Evolutionary conservation across 345 rosid genomes (phyloP), one percentile per base, ranked within the genome.

Genomic region (Eucalyptus rudis): DNA sequence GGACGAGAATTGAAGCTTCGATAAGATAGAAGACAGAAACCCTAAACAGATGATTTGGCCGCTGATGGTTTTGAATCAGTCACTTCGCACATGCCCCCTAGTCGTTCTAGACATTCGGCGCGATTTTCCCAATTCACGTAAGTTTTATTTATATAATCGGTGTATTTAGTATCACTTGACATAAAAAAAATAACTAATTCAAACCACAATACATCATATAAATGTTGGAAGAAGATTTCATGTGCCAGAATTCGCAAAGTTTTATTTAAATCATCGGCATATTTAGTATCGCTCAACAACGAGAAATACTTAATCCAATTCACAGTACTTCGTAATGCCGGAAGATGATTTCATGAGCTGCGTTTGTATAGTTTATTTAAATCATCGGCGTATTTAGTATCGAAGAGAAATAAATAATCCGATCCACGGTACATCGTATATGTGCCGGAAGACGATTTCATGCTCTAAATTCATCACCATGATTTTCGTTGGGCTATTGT

Each of bases 91-190:
- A 64, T 31, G 19, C 7, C 68, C 20, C 20, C 40, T 15, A 14
- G 20, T n/a, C 5, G 6, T 64, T n/a, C 29, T 64, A 64, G 36
- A 7, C 76, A 64, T n/a, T 7, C 8, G 19, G 71, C 7, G 71
- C 7, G 71, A 62, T 29, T 62, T 62, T 0, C 33, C 17, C 17
- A 7, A 29, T 62, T 29, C 0, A 0, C 0, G 1, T 3, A 13
- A 8, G 10, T 52, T 52, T 3, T 7, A 3, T 52, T 3, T 0
- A 52, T 8, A 19, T 3, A 2, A 20, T 52, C 0, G 0, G 0
- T 52, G 0, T 8, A 52, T 0, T 52, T 20, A 3, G 0, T 8
- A 52, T 8, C 5, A 0, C 2, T 52, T 2, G 2, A 19, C 25
- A 8, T 0, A 10, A 7, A 4, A 7, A 4, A 52, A 52, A 52